Evolutionary conservation across 345 rosid genomes (phyloP), one percentile per base, ranked within the genome.

Genomic region (Pistacia vera): DNA sequence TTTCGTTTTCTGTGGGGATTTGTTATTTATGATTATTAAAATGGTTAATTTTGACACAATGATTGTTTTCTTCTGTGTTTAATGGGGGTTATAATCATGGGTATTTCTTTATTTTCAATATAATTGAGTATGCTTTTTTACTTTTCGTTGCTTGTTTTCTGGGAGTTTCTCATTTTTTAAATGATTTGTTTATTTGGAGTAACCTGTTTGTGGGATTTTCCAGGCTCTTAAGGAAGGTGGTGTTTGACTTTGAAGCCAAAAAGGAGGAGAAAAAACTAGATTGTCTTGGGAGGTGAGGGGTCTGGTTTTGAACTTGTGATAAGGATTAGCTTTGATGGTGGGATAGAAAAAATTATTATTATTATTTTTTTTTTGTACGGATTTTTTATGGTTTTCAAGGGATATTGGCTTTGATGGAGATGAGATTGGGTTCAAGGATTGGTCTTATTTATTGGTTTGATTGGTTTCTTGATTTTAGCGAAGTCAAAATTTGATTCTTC

Each of bases 211-310:
- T 81, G 80, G 85, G 82, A 70, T 79, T 81, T 88, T 86, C 78
- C 85, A 79, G 90, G 89, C 75, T 80, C 77, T 80, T 78, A 78
- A 80, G 86, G 91, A 81, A 86, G 85, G 86, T 85, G 86, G 82
- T 73, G 65, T 79, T 83, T 80, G 83, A 82, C 88, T 83, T 71
- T 82, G 81, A 76, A 75, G 82, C 67, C 52, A 14, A 56, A 25
- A 65, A 48, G 57, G 41, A 8, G 8, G n/a, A 22, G 25, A 18
- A 33, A n/a, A 55, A 16, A 20, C 35, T 2, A 11, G 55, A 41
- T 14, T 64, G 71, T 70, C 54, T 36, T 36, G 75, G 67, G 52
- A 46, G 71, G 56, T 46, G 63, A 69, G 77, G 59, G 63, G 78
- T 72, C 72, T 63, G 66, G 66, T 63, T 75, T 66, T 76, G 75